Evolutionary conservation across 2,329 filamentous ascomycete species (phyloP).

Genomic region (Fusarium sp.): DNA sequence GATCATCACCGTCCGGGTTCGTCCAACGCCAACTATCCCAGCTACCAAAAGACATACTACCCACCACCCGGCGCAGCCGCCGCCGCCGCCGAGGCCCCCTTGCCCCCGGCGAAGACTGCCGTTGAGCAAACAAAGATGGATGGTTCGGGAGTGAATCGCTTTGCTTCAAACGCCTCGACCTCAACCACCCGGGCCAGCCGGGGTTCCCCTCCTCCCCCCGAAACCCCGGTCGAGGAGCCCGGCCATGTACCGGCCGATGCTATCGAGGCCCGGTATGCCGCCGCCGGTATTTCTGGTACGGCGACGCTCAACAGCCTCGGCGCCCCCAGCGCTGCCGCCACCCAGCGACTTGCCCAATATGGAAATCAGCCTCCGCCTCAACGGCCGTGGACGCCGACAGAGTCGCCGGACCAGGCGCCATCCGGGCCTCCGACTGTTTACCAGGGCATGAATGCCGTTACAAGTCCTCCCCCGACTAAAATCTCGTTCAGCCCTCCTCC

Average conservation of each 20-base stretch:
- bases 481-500: slow-evolving; percentile 50
- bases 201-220: slow-evolving; percentile 93
- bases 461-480: slow-evolving; percentile 57
- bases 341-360: slow-evolving; percentile 85
- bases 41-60: slow-evolving; percentile 69
- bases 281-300: slow-evolving; percentile 88
- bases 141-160: slow-evolving; percentile 67
- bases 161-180: slow-evolving; percentile 86
- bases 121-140: slow-evolving; percentile 45
- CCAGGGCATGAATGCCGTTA: slow-evolving; percentile 81
- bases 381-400: slow-evolving; percentile 94
- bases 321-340: slow-evolving; percentile 79
- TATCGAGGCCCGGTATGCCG: slow-evolving; percentile 92
- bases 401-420: slow-evolving; percentile 84
- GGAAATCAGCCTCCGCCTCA: slow-evolving; percentile 54
- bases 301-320: slow-evolving; percentile 81
- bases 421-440: slow-evolving; percentile 93
- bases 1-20: slow-evolving; percentile 54
- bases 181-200: slow-evolving; percentile 92
- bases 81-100: slow-evolving; percentile 37
- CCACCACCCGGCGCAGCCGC: slow-evolving; percentile 62
- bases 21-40: slow-evolving; percentile 56
- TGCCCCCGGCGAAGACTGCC: slow-evolving; percentile 37
- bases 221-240: slow-evolving; percentile 85
- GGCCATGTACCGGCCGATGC: slow-evolving; percentile 77